Conservation (phyloP, 2,329 filamentous ascomycete species). For the Zymoseptoria passerinii region DNA sequence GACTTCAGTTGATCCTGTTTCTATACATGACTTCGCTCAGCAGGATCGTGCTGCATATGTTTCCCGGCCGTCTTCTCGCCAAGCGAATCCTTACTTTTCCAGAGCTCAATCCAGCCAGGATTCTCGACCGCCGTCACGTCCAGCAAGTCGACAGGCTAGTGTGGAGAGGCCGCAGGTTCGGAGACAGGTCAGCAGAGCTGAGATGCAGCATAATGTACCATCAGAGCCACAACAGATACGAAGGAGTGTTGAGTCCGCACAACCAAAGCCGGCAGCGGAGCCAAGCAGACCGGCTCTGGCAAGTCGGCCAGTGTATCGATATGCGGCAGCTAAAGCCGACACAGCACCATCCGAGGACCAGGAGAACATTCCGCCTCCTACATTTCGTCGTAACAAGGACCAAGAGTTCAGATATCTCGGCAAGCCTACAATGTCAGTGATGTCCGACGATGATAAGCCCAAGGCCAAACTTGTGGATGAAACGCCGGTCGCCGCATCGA, state of each 20-base stretch:
- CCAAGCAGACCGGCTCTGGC: constrained; percentile 32
- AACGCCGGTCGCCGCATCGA: constrained; percentile 30
- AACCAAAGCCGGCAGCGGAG: constrained; percentile 15
- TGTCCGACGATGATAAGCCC: constrained; percentile 38
- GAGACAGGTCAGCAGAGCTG: constrained; percentile 20
- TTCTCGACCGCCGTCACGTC: constrained; percentile 23
- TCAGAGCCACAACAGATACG: constrained; percentile 12
- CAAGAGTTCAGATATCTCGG: constrained; percentile 48
- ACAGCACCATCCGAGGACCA: constrained; percentile 64
- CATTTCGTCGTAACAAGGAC: constrained; percentile 56
- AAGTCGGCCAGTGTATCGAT: constrained; percentile 40
- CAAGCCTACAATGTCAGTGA: constrained; percentile 46
- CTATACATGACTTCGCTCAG: constrained; percentile 29
- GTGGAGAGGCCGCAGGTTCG: constrained; percentile 20
- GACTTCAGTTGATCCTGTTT: constrained; percentile 28
- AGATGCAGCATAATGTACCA: constrained; percentile 5
- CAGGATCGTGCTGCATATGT: constrained; percentile 19
- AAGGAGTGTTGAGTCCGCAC: constrained; percentile 21
- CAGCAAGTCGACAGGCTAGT: constrained; percentile 26
- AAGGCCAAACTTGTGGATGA: constrained; percentile 37
- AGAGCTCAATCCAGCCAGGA: constrained; percentile 22
- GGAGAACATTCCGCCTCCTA: constrained; percentile 71
- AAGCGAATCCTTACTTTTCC: constrained; percentile 19
- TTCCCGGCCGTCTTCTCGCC: constrained; percentile 19
- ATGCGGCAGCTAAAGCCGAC: constrained; percentile 40